A percentile compares a stretch with the other conserved stretches of the same genome.
Conservation (phyloP, 768 basidiomycete species). For the Calocybe gangraenosa region DNA sequence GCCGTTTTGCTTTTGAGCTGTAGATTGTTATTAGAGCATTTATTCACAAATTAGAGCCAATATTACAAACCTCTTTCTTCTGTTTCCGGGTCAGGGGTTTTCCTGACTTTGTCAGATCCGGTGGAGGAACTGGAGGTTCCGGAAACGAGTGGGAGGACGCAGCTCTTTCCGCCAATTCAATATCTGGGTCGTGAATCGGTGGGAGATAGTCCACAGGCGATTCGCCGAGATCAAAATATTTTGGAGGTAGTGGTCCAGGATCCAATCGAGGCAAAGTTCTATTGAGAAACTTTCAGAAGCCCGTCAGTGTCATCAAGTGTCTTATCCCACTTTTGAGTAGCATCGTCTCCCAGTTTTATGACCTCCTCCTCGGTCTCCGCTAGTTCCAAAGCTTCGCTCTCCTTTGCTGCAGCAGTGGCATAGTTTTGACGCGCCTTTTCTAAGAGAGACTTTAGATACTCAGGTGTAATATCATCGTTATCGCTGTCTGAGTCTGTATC, state of each 20-base stretch:
- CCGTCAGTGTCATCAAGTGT: slow-evolving; percentile 5
- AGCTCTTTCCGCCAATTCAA: slow-evolving; percentile 46
- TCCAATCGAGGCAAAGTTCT: slow-evolving; percentile 64
- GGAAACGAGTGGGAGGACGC: slow-evolving; percentile 47
- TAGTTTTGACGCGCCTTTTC: slow-evolving; percentile 57
- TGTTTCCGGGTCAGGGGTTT: slow-evolving; percentile 69
- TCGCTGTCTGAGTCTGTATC: slow-evolving; percentile 37
- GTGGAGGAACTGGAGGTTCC: slow-evolving; percentile 58
- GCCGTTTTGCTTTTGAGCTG: slow-evolving; percentile 71
- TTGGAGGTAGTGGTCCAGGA: slow-evolving; percentile 56
- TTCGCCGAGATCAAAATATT: slow-evolving; percentile 58
- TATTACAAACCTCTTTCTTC: slow-evolving; percentile 56
- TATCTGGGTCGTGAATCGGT: slow-evolving; percentile 57
- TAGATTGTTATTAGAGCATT: neutral
- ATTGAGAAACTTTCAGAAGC: neutral
- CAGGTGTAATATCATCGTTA: slow-evolving; percentile 46
- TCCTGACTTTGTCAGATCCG: slow-evolving; percentile 55
- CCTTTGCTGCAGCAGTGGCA: slow-evolving; percentile 26
- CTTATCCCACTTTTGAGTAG: slow-evolving; percentile 29
- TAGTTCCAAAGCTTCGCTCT: slow-evolving; percentile 17
- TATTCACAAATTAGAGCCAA: neutral
- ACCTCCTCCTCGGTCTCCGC: slow-evolving; percentile 39
- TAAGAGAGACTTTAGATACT: slow-evolving; percentile 60
- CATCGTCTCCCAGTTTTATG: slow-evolving; percentile 44
- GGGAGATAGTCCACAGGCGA: slow-evolving; percentile 39